phyloP scores from a whole-genome alignment of 2,329 filamentous ascomycete species.

The Arthrobotrys entomopaga region DNA sequence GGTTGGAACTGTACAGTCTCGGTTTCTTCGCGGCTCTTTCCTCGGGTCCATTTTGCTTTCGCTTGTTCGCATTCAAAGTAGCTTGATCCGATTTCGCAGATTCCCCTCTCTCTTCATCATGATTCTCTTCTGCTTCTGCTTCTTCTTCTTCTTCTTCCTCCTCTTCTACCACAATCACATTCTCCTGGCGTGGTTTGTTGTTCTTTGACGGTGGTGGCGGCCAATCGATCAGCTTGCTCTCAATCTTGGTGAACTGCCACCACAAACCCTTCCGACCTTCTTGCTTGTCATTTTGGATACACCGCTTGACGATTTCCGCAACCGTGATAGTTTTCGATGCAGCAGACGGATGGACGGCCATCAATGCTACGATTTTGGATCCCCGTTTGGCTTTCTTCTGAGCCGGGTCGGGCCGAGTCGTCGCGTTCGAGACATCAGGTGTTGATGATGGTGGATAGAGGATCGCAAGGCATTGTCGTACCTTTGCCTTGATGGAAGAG shows the following conservation, averaged over 20 bases:
- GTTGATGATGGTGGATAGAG: conserved; percentile 14
- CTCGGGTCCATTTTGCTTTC: conserved; percentile 28
- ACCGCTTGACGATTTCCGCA: conserved; percentile 46
- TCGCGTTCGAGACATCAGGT: not conserved
- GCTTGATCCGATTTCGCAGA: too few species aligned
- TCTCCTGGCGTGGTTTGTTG: too few species aligned
- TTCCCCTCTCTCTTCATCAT: not conserved
- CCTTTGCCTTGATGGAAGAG: conserved; percentile 30
- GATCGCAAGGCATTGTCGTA: conserved; percentile 40
- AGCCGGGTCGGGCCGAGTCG: not conserved
- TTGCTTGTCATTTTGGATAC: conserved; percentile 24
- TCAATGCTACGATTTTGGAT: conserved; percentile 40
- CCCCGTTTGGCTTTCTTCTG: conserved; percentile 5
- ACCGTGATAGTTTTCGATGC: conserved; percentile 45
- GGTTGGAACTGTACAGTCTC: conserved; percentile 8
- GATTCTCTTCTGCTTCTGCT: not conserved
- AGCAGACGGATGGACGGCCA: conserved; percentile 31
- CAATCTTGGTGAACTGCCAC: conserved; percentile 50
- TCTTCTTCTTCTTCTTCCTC: not conserved
- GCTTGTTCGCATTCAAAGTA: conserved; percentile 29
- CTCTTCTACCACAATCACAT: not conserved
- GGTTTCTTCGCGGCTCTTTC: conserved; percentile 41
- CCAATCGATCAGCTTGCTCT: conserved; percentile 44
- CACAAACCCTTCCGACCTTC: conserved; percentile 3
- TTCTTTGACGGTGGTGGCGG: conserved; percentile 8